A percentile compares a stretch with the other conserved stretches of the same genome.
Conservation (phyloP, 1,284 basidiomycete genomes). For the Rhodotorula sp. region DNA sequence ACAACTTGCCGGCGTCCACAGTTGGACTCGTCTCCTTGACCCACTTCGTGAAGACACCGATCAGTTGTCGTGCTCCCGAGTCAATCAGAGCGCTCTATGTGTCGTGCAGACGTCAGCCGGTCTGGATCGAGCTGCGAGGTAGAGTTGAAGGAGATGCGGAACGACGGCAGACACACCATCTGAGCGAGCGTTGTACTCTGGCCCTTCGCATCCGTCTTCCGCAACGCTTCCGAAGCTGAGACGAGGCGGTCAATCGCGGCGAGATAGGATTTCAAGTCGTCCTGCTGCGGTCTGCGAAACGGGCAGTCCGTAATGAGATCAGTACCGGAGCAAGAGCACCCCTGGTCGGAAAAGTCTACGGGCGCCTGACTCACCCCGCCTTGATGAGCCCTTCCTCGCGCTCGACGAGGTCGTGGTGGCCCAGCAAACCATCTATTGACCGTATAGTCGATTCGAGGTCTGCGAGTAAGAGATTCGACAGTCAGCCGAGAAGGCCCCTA, state of each 20-base stretch:
- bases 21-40: conserved; percentile 30
- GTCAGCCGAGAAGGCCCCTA: background rate
- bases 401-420: conserved; percentile 44
- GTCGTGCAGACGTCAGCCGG: background rate
- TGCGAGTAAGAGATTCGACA: conserved; percentile 3
- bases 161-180: conserved; percentile 20
- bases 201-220: conserved; percentile 37
- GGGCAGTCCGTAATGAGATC: background rate
- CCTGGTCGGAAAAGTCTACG: too few species aligned
- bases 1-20: conserved; percentile 37
- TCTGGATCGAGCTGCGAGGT: too few species aligned
- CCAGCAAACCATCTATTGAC: conserved; percentile 44
- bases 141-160: too few species aligned
- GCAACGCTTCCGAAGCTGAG: conserved; percentile 34
- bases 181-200: conserved; percentile 33
- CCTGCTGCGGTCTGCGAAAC: conserved; percentile 26
- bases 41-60: conserved; percentile 35
- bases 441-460: conserved; percentile 42
- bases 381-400: conserved; percentile 41
- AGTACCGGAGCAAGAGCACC: background rate
- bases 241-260: conserved; percentile 38
- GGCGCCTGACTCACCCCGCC: conserved; percentile 20
- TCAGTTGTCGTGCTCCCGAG: conserved; percentile 29
- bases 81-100: conserved; percentile 31
- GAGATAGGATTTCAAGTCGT: conserved; percentile 36